Evolutionary conservation across 1,139 yeast species (phyloP).

Genomic region (Zygosaccharomyces pseudobailii): DNA sequence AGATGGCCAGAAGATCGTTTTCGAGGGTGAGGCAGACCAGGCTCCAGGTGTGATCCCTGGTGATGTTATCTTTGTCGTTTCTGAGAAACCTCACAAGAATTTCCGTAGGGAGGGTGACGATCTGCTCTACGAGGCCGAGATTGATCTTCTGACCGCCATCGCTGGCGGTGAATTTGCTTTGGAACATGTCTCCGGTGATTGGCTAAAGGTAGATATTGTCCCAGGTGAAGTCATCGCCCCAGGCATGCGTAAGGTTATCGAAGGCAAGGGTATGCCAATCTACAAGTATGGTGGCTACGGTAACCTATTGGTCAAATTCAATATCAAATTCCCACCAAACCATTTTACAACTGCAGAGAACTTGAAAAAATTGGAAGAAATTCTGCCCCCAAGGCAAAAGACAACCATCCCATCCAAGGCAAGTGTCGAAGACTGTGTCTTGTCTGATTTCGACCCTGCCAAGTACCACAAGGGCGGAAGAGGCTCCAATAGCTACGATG

Average conservation of each 20-base stretch:
- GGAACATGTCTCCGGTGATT: constrained; percentile 85
- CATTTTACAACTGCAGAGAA: constrained; percentile 64
- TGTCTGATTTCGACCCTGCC: constrained; percentile 57
- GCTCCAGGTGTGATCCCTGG: constrained; percentile 95
- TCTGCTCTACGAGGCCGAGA: constrained; percentile 75
- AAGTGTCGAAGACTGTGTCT: constrained; percentile 78
- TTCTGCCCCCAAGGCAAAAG: constrained; percentile 61
- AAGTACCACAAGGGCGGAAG: constrained; percentile 52
- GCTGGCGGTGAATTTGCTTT: constrained; percentile 92
- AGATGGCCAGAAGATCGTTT: constrained; percentile 86
- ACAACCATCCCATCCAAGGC: constrained; percentile 56
- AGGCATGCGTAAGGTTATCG: constrained; percentile 73
- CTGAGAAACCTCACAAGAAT: constrained; percentile 54
- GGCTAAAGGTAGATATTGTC: constrained; percentile 70
- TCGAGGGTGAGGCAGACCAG: constrained; percentile 96
- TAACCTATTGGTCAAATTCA: constrained; percentile 65
- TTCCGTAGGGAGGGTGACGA: constrained; percentile 63
- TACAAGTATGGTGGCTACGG: constrained; percentile 73
- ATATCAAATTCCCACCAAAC: constrained; percentile 63
- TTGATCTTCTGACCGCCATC: constrained; percentile 88
- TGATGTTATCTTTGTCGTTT: constrained; percentile 87
- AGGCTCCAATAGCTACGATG: constrained; percentile 47
- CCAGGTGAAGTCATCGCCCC: constrained; percentile 96
- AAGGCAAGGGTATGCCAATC: constrained; percentile 94
- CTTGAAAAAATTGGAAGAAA: constrained; percentile 56